These are phyloP conservation scores for Rutstroemia sp. DNA, from an alignment of 2,329 filamentous ascomycete species.

Conservation along the genomic window DNA sequence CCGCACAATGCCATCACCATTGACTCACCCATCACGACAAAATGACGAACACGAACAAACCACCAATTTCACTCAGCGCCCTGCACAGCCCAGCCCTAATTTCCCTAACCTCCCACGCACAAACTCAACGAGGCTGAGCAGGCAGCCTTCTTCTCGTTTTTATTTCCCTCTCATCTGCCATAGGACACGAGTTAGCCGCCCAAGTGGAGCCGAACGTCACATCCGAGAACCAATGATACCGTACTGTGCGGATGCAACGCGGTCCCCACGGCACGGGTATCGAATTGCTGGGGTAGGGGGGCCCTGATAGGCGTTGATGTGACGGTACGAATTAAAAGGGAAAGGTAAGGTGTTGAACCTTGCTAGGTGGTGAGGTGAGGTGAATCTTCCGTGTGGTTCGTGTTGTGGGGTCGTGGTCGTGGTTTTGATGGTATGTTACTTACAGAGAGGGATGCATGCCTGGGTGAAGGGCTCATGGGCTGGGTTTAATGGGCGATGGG, in stretches of 20 bases:
- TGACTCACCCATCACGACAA: no score
- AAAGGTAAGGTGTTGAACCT: background rate
- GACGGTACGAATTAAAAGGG: background rate
- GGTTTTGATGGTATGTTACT: background rate
- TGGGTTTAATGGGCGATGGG: background rate
- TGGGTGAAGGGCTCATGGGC: background rate
- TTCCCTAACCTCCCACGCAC: no score
- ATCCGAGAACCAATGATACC: background rate
- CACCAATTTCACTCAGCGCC: no score
- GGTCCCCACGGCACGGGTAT: no score
- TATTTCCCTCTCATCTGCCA: background rate
- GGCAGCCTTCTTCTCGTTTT: no score
- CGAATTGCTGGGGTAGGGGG: no score
- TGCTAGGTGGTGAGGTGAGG: background rate
- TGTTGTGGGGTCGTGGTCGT: background rate
- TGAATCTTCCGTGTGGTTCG: background rate
- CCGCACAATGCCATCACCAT: no score
- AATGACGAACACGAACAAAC: no score
- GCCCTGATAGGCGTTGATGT: no score
- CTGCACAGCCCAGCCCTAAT: no score
- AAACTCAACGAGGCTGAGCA: background rate
- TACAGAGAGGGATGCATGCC: background rate
- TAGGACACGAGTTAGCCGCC: no score
- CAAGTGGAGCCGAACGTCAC: background rate
- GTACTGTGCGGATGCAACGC: no score